Evolutionary conservation across 2,329 filamentous ascomycete species (phyloP).

Genomic region (Reticulascus tulasneorum): DNA sequence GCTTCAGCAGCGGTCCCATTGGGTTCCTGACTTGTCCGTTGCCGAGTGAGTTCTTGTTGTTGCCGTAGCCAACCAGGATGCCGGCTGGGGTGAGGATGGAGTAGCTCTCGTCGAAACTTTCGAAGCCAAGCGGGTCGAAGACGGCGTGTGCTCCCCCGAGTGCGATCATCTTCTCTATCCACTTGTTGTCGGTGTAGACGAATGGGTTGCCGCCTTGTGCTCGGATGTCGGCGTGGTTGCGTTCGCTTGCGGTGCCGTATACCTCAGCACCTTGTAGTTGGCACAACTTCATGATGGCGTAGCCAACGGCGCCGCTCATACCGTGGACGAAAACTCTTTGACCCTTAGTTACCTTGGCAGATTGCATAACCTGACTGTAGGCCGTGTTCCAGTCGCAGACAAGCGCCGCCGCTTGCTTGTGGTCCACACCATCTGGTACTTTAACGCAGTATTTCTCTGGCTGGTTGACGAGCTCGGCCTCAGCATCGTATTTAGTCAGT

Average conservation of each 20-base stretch:
- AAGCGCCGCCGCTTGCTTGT: slow-evolving; percentile 34
- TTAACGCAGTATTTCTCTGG: slow-evolving; percentile 39
- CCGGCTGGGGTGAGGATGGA: slow-evolving; percentile 33
- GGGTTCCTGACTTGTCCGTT: slow-evolving; percentile 26
- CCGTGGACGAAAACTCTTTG: slow-evolving; percentile 46
- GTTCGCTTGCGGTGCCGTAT: slow-evolving; percentile 42
- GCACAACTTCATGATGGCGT: slow-evolving; percentile 35
- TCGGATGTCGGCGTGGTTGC: slow-evolving; percentile 37
- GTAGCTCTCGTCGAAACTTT: slow-evolving; percentile 47
- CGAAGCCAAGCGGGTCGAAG: slow-evolving; percentile 45
- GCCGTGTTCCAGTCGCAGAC: slow-evolving; percentile 42
- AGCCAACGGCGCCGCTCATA: slow-evolving; percentile 44
- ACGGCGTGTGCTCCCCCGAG: slow-evolving; percentile 41
- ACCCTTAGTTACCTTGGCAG: slow-evolving; percentile 34
- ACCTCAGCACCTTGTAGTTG: slow-evolving; percentile 38
- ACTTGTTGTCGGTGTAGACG: slow-evolving; percentile 43
- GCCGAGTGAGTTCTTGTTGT: slow-evolving; percentile 26
- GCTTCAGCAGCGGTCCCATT: slow-evolving; percentile 24
- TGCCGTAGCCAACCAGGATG: slow-evolving; percentile 32
- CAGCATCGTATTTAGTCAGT: slow-evolving; percentile 34
- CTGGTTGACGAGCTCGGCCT: slow-evolving; percentile 41
- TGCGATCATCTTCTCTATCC: slow-evolving; percentile 40
- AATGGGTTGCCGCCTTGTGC: slow-evolving; percentile 36
- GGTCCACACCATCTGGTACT: slow-evolving; percentile 35
- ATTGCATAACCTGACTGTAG: slow-evolving; percentile 29